Evolutionary conservation across 805 yeast species (phyloP).

Genomic region (Kockiozyma suomiensis): DNA sequence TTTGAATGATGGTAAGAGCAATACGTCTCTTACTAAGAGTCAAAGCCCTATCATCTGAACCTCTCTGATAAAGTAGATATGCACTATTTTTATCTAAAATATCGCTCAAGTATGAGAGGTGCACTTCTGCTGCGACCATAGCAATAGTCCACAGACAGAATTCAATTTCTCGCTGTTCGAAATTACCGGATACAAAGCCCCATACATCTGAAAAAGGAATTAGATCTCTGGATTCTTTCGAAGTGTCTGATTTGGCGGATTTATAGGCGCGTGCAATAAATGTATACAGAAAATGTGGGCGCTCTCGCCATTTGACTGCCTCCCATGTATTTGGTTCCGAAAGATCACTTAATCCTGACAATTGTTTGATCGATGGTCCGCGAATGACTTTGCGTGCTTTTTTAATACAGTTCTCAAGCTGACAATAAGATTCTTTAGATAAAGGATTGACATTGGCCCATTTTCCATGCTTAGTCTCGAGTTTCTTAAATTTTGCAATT

Average conservation of each 20-base stretch:
- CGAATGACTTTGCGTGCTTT: background rate
- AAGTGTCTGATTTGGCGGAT: background rate
- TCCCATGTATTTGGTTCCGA: background rate
- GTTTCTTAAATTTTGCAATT: background rate
- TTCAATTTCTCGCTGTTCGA: background rate
- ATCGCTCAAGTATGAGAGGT: background rate
- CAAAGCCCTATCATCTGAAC: background rate
- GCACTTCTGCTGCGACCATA: background rate
- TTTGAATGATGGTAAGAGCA: background rate
- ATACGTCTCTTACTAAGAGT: background rate
- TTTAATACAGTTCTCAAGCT: background rate
- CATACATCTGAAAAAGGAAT: background rate
- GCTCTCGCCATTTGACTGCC: background rate
- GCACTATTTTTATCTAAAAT: background rate
- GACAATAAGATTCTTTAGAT: background rate
- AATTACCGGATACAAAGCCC: background rate
- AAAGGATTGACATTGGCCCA: background rate
- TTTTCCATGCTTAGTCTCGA: background rate
- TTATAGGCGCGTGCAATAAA: background rate
- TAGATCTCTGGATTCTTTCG: background rate
- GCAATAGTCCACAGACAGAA: background rate
- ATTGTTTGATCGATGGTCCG: background rate
- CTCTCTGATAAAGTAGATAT: background rate
- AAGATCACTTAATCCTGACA: background rate
- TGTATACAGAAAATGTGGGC: background rate